Evolutionary conservation across 257 asterid species (phyloP), one percentile per base, ranked within the genome.

Genomic region (Phtheirospermum japonicum): DNA sequence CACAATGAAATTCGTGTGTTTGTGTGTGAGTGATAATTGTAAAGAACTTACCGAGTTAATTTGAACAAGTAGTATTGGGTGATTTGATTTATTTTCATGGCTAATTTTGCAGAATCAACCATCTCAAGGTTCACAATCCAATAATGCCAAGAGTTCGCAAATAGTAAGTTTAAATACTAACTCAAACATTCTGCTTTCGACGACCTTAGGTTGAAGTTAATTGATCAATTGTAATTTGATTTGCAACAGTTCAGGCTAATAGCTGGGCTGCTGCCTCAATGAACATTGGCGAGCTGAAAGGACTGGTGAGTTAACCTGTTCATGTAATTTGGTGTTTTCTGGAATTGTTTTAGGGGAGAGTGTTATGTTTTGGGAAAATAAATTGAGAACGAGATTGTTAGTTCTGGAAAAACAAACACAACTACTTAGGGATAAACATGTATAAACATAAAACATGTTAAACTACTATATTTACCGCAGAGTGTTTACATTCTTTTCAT

Each of bases 251-350:
- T 57, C 58, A 57, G 75, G 75, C 61, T 54, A 43, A 16, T 76
- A 45, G 37, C 19, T 9, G 59, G 30, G 31, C 23, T 20, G 63
- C 36, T 30, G 45, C 61, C 6, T 16, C 67, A 28, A 58, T 53
- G 20, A 59, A 62, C 54, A 53, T 13, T 5, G 58, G 48, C 5
- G 73, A 70, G 66, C 18, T 26, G 50, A 67, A 49, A 42, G 73
- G 55, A 75, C 69, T n/a, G 76, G 73, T 61, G 28, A 17, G 7
- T 7, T 37, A 53, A n/a, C 34, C 8, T 1, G 17, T 48, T 28
- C 26, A 43, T 16, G 37, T 28, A 36, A 7, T 36, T 4, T 36
- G 42, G 8, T 36, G 9, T 7, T 4, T 36, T 7, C 42, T 36
- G 14, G 9, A 13, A 42, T 7, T 33, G 37, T 33, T 33, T 33